Conservation (phyloP, 169 alveolate species). For the Plasmodium cynomolgi region DNA sequence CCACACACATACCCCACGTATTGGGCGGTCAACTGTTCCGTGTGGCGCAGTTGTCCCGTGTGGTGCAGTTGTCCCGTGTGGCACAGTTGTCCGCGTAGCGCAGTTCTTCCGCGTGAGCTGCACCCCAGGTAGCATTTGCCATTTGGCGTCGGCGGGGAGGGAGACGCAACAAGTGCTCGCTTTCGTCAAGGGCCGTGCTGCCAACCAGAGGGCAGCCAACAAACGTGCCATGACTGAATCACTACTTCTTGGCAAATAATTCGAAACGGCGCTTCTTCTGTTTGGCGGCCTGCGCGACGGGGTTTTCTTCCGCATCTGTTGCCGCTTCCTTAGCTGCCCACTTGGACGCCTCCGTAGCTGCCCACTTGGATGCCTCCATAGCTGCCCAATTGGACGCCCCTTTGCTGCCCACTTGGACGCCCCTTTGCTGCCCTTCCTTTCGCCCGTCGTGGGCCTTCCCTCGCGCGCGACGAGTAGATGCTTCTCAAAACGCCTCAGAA, state of each 20-base stretch:
- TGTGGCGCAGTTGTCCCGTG: background rate
- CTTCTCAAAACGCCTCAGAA: background rate
- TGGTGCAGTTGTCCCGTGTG: background rate
- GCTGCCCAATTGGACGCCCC: no score
- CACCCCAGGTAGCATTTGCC: background rate
- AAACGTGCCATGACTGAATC: background rate
- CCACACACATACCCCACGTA: background rate
- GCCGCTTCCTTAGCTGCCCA: background rate
- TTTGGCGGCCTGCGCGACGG: background rate
- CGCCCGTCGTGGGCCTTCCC: background rate
- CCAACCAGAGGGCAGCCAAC: background rate
- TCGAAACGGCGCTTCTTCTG: background rate
- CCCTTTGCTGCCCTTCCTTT: background rate
- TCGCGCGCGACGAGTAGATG: background rate
- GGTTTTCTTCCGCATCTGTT: background rate
- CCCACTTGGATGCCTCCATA: no score
- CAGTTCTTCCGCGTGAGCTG: no score
- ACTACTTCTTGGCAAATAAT: background rate
- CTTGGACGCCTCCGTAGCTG: no score
- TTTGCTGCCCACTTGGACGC: no score
- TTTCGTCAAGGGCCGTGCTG: background rate
- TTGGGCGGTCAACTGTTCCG: background rate
- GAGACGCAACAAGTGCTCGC: background rate
- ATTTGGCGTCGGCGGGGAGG: background rate
- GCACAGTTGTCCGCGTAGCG: background rate